A percentile compares a stretch with the other conserved stretches of the same genome.
Evolutionary conservation across 2,329 filamentous ascomycete genomes (phyloP).

Genomic region (Fusarium sp.): DNA sequence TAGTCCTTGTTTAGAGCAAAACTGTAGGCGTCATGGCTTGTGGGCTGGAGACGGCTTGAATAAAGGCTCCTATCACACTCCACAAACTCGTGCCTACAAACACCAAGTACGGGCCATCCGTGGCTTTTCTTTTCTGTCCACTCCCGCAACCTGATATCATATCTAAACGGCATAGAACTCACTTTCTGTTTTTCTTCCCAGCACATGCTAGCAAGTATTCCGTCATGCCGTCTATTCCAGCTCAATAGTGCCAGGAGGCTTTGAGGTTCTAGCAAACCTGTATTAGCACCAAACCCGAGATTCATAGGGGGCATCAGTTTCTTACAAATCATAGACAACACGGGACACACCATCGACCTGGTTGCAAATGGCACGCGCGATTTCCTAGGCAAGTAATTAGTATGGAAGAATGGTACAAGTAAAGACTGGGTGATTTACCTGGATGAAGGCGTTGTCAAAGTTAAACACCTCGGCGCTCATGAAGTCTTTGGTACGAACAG

Average conservation of each 20-base stretch:
- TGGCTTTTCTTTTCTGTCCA: background rate
- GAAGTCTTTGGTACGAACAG: conserved; percentile 59
- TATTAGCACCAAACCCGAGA: conserved; percentile 4
- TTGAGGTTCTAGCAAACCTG: conserved; percentile 61
- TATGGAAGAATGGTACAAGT: conserved; percentile 55
- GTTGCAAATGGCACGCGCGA: conserved; percentile 64
- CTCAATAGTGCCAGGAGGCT: conserved; percentile 79
- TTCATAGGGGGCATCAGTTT: background rate
- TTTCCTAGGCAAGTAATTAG: conserved; percentile 71
- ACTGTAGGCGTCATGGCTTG: background rate
- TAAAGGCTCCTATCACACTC: background rate
- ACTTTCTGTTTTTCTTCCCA: conserved; percentile 6
- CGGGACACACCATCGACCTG: conserved; percentile 75
- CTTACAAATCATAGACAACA: conserved; percentile 71
- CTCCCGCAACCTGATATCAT: background rate
- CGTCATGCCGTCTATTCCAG: conserved; percentile 65
- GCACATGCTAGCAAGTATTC: conserved; percentile 1
- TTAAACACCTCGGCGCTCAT: conserved; percentile 80
- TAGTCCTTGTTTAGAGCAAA: background rate
- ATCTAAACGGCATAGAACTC: conserved; percentile 3
- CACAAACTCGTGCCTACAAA: background rate
- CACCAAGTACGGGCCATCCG: background rate
- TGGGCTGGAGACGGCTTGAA: background rate
- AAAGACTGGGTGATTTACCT: background rate
- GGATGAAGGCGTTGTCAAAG: conserved; percentile 16